A percentile compares a stretch with the other conserved stretches of the same genome.
Evolutionary conservation across 306 rosid species (phyloP).

Genomic region (Dryas alaskensis): DNA sequence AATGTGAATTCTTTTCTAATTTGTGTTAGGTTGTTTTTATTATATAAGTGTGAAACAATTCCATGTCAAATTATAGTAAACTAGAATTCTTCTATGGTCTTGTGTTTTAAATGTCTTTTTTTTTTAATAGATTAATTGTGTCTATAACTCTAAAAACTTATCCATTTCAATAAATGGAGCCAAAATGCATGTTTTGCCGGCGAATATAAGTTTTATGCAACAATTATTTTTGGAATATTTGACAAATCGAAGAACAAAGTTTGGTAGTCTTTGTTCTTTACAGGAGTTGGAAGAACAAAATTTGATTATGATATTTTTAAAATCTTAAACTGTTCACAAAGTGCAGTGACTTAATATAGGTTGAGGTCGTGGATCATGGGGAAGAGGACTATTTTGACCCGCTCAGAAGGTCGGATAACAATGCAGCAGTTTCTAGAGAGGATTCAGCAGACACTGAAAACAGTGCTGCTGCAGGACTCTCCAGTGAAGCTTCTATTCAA

Average conservation of each 20-base stretch:
- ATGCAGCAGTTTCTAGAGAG: slow-evolving; percentile 28
- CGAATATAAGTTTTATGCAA: neutral
- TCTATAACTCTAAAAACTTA: neutral
- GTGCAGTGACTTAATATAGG: slow-evolving; percentile 38
- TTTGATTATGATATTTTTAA: neutral
- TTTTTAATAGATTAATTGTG: no score
- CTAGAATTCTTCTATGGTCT: neutral
- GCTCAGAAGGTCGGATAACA: slow-evolving; percentile 52
- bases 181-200: neutral
- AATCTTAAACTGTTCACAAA: neutral
- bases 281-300: no score
- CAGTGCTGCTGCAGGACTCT: slow-evolving; percentile 23
- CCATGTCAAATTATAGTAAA: no score
- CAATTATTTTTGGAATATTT: neutral
- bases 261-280: neutral
- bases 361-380: slow-evolving; percentile 37
- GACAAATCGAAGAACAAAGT: neutral
- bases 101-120: neutral
- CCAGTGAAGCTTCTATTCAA: slow-evolving; percentile 34
- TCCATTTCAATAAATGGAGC: neutral
- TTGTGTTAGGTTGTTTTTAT: neutral
- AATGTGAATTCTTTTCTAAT: no score
- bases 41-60: neutral
- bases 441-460: slow-evolving; percentile 30
- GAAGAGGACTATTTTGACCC: slow-evolving; percentile 63